Evolutionary conservation across 176 grass and related monocot species (phyloP), one percentile per base, ranked within the genome.

Genomic region (Carex parvula): DNA sequence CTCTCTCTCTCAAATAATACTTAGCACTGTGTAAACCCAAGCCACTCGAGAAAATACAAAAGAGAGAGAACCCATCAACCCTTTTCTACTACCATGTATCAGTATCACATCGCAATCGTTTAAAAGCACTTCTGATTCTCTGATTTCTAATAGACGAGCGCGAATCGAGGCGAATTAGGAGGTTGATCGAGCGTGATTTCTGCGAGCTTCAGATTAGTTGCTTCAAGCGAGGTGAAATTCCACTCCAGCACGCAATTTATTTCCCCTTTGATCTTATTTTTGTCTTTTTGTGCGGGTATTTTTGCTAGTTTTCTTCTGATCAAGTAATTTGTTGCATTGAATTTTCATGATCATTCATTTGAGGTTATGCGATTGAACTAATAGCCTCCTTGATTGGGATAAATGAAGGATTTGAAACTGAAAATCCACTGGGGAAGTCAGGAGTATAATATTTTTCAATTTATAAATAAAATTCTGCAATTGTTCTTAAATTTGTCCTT

Each of bases 1-100:
- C 54, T 41, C 78, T 81, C 59, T 82, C 80, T 66, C 80, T 66
- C 81, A 83, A 69, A 83, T 83, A 83, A 83, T 81, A 81, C 33
- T 81, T 2, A 56, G 61, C 60, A 83, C 80, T 66, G 39, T 50
- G 61, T 32, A 54, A 77, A 33, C 56, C 79, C 80, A 59, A 83
- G 22, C 64, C 81, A 83, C 81, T 66, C 20, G n/a, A 83, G 2
- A 66, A 83, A 83, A 46, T 58, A 81, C 79, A 81, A 81, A 83
- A 14, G 21, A 83, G 61, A 64, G 48, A 83, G 37, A 83, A 68
- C 81, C 81, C 41, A 66, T 83, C 81, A 29, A 15, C 64, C 22
- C 64, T 14, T 83, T 64, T 64, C 81, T 68, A 18, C 39, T 52
- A 7, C 37, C 44, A 32, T 68, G 81, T 66, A 53, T 83, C 81